A percentile compares a stretch with the other conserved stretches of the same genome.
phyloP scores from a whole-genome alignment of 768 basidiomycete genomes.

The Pleurotus tuoliensis region DNA sequence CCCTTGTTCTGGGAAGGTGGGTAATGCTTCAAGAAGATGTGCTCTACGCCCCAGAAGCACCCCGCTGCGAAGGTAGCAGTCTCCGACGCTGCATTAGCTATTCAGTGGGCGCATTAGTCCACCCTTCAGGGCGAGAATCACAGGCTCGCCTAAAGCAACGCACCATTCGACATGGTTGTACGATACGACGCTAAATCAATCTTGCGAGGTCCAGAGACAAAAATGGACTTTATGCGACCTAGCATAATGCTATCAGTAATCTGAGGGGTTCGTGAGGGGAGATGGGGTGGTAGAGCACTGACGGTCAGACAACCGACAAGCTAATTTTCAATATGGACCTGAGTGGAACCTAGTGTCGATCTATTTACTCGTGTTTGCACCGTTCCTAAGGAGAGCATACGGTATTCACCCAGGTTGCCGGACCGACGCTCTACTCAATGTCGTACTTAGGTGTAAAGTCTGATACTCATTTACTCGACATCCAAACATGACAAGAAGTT shows the following conservation, averaged over 20 bases:
- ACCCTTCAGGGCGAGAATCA: slow-evolving; percentile 9
- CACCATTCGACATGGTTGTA: slow-evolving; percentile 3
- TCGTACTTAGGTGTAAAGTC: too few species aligned
- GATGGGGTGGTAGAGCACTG: slow-evolving; percentile 3
- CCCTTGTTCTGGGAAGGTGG: slow-evolving; percentile 69
- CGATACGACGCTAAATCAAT: slow-evolving; percentile 2
- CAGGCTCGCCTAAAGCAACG: background rate
- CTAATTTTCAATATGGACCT: background rate
- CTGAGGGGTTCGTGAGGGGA: background rate
- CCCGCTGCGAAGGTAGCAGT: slow-evolving; percentile 20
- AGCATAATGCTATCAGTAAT: slow-evolving; percentile 5
- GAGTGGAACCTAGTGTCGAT: slow-evolving; percentile 5
- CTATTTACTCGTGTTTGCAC: slow-evolving; percentile 1
- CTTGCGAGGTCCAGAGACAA: slow-evolving; percentile 1
- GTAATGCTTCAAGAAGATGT: slow-evolving; percentile 79
- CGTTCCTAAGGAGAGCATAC: background rate
- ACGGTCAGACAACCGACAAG: slow-evolving; percentile 6
- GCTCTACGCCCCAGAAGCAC: slow-evolving; percentile 87
- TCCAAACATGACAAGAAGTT: too few species aligned
- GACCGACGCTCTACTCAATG: background rate
- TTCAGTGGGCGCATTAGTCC: background rate
- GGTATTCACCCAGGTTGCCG: background rate
- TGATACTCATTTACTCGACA: too few species aligned
- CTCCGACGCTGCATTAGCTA: slow-evolving; percentile 1
- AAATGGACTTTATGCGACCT: slow-evolving; percentile 8